These are phyloP conservation scores for Ascochyta pisi DNA, from an alignment of 2,329 filamentous ascomycete species.

Conservation along the genomic window DNA sequence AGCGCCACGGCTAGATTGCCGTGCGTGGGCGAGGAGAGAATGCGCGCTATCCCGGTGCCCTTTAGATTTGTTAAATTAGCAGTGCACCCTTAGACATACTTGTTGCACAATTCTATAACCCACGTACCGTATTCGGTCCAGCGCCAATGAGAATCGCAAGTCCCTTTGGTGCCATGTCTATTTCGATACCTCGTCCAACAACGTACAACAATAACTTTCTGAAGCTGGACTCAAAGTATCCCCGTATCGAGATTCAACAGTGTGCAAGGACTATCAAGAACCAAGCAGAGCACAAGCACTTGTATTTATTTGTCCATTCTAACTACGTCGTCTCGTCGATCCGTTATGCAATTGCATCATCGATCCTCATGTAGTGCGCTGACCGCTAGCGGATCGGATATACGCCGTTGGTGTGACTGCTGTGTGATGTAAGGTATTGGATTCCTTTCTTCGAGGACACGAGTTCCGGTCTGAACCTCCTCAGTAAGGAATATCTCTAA, in stretches of 20 bases:
- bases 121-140: constrained; percentile 40
- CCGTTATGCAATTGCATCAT: constrained; percentile 16
- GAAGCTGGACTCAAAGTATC: background rate
- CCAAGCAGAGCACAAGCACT: background rate
- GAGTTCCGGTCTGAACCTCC: too few relatives aligned
- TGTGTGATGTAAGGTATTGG: background rate
- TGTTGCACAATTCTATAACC: too few relatives aligned
- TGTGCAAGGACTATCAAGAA: too few relatives aligned
- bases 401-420: background rate
- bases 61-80: constrained; percentile 30
- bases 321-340: constrained; percentile 2
- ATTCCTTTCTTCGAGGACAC: too few relatives aligned
- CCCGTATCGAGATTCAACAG: too few relatives aligned
- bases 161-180: constrained; percentile 36
- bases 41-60: constrained; percentile 63
- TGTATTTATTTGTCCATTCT: background rate
- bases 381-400: constrained; percentile 3
- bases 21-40: constrained; percentile 58
- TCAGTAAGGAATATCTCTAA: background rate
- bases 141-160: constrained; percentile 46
- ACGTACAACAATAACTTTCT: background rate
- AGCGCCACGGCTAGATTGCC: constrained; percentile 64
- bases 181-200: background rate
- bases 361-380: constrained; percentile 1
- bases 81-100: background rate